Base-by-base conservation (phyloP, 768 basidiomycete genomes). In the Lactifluus volemus region DNA sequence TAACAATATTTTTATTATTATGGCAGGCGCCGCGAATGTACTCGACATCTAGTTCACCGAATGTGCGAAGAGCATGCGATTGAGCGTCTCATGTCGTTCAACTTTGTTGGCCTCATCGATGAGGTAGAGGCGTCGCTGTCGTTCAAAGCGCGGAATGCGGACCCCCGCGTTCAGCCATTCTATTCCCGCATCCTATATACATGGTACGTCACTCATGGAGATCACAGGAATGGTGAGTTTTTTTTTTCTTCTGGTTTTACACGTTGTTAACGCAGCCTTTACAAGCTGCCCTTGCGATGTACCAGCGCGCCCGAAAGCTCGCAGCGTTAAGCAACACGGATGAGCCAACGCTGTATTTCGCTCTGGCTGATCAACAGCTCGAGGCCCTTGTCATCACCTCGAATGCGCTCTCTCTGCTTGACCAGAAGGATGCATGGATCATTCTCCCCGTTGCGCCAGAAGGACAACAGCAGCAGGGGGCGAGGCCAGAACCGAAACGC, bases 111-210 rank as follows among this genome's bases (percentile, higher is more conserved):
- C 0, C 79, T 95, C 62, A 81, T 85, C 47, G 84, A 86, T 55
- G 92, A 96, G 69, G 89, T 98, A 19, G 94, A 97, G 75, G 84
- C 82, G 47, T 84, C 88, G 15, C 77, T 99, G 45, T 81, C 88
- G 19, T 98, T 95, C 78, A 96, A 98, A 72, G 90, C 93, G 7
- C 83, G 95, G 62, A 96, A 98, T 71, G 86, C 87, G 17, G 92
- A 99, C 74, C 93, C 96, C 52, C 83, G 90, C 48, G 75, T 85
- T 42, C 82, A 79, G 41, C 95, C 95, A 0, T 86, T 84, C 69
- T 98, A 96, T 76, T 86, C 92, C 39, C 83, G 84, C 68, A 91
- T 98, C 56, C 74, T 98, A n/a, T 96, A 97, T 73, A 86, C 92
- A 50, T 98, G 93, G 93, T 88, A 93, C 71, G 82, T 88, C 67